Evolutionary conservation across 495 filamentous ascomycete genomes (phyloP).

Genomic region (Aspergillus heteromorphus): DNA sequence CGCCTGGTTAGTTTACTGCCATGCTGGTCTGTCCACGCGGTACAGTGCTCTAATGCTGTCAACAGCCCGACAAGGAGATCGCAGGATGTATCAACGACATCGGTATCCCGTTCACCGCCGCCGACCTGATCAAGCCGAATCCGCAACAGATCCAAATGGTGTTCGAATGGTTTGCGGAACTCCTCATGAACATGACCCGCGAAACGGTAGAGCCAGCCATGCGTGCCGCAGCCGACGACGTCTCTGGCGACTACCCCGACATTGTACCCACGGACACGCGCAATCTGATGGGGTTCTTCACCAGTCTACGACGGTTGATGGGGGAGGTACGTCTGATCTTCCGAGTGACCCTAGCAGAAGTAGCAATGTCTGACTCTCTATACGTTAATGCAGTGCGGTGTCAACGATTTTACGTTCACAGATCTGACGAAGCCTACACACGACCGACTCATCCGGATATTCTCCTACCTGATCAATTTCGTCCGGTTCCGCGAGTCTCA

Average conservation of each 20-base stretch:
- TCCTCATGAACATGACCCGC: constrained; percentile 84
- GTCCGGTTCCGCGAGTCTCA: constrained; percentile 92
- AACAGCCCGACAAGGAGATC: constrained; percentile 76
- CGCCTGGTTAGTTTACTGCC: constrained; percentile 53
- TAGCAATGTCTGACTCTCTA: constrained; percentile 3
- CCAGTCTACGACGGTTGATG: constrained; percentile 68
- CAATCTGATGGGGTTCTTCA: constrained; percentile 90
- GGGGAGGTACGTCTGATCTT: constrained; percentile 47
- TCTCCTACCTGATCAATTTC: constrained; percentile 97
- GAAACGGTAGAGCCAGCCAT: constrained; percentile 92
- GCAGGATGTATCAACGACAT: constrained; percentile 96
- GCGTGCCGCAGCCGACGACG: constrained; percentile 79
- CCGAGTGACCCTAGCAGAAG: background rate
- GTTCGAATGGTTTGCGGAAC: constrained; percentile 93
- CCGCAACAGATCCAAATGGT: constrained; percentile 91
- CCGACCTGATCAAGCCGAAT: constrained; percentile 89
- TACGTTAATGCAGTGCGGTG: constrained; percentile 57
- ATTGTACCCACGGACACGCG: constrained; percentile 81
- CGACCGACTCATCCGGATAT: constrained; percentile 80
- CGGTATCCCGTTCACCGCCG: constrained; percentile 78
- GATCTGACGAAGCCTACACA: constrained; percentile 87
- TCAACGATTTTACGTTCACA: constrained; percentile 86
- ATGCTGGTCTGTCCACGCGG: background rate
- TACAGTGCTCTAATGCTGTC: constrained; percentile 13
- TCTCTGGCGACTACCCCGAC: constrained; percentile 74